Percentiles rank a stretch among this genome's conserved stretches.
These are phyloP conservation scores for Rhodofomes roseus DNA, from an alignment of 1,284 basidiomycete species.

Conservation along the genomic window DNA sequence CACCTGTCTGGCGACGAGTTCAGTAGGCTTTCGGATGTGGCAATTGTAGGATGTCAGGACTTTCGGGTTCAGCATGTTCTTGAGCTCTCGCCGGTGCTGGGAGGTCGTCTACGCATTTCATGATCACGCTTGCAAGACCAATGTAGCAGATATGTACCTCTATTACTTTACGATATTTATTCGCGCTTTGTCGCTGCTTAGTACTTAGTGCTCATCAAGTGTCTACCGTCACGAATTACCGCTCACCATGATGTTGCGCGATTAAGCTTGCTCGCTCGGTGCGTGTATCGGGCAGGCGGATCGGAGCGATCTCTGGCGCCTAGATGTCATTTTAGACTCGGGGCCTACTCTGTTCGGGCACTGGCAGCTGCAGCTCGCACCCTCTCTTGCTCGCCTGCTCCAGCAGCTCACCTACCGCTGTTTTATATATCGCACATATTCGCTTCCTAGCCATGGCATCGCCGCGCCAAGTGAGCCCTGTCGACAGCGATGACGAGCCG, in stretches of 20 bases:
- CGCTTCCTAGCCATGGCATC: not conserved
- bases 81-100: slow-evolving; percentile 36
- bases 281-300: not conserved
- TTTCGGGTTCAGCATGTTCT: slow-evolving; percentile 39
- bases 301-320: not conserved
- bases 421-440: not conserved
- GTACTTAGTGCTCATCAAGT: too few species aligned
- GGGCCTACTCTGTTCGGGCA: not conserved
- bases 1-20: slow-evolving; percentile 20
- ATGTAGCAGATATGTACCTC: not conserved
- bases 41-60: slow-evolving; percentile 44
- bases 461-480: not conserved
- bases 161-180: not conserved
- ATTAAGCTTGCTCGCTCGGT: not conserved
- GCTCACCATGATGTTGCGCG: not conserved
- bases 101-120: slow-evolving; percentile 21
- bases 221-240: too few species aligned
- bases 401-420: not conserved
- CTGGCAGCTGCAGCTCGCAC: not conserved
- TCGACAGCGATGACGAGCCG: slow-evolving; percentile 2
- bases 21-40: slow-evolving; percentile 39
- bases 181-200: too few species aligned
- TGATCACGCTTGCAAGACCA: not conserved
- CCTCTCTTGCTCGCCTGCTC: not conserved
- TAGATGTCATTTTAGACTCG: not conserved